phyloP scores from a whole-genome alignment of 257 asterid genomes.

The Coffea eugenioides region DNA sequence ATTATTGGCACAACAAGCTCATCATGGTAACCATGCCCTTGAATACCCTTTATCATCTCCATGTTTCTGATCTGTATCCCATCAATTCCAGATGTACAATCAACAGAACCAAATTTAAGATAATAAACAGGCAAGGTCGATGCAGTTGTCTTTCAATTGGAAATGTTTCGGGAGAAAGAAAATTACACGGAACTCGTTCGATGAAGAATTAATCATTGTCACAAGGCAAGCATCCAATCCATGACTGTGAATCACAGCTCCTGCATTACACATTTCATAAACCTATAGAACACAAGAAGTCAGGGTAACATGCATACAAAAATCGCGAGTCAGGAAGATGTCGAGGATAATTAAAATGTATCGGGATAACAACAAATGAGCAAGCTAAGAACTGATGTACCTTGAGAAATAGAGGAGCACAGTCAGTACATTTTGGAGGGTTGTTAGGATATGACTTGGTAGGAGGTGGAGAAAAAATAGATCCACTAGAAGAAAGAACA shows the following conservation, averaged over 20 bases:
- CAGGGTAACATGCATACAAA: not conserved
- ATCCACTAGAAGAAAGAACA: conserved; percentile 62
- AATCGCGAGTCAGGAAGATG: not conserved
- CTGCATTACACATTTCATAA: conserved; percentile 81
- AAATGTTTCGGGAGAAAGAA: not conserved
- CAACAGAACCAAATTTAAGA: not conserved
- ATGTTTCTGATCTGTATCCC: conserved; percentile 60
- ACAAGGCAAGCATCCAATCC: conserved; percentile 87
- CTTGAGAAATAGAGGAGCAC: conserved; percentile 82
- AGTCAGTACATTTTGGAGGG: conserved; percentile 87
- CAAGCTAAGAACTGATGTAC: conserved; percentile 21
- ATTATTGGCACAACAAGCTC: conserved; percentile 84
- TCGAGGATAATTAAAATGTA: too few relatives aligned
- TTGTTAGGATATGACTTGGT: conserved; percentile 72
- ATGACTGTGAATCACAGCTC: conserved; percentile 92
- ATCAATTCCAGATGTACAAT: not conserved
- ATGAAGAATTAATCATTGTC: conserved; percentile 63
- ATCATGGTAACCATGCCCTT: conserved; percentile 80
- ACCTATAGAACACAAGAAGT: conserved; percentile 38
- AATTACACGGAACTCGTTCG: conserved; percentile 78
- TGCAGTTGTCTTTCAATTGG: not conserved
- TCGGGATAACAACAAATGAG: not conserved
- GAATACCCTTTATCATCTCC: conserved; percentile 93
- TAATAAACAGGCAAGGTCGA: not conserved
- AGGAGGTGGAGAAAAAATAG: conserved; percentile 46